A percentile compares a stretch with the other conserved stretches of the same genome.
Evolutionary conservation across 1,284 basidiomycete species (phyloP).

Genomic region (Inonotus hispidus): DNA sequence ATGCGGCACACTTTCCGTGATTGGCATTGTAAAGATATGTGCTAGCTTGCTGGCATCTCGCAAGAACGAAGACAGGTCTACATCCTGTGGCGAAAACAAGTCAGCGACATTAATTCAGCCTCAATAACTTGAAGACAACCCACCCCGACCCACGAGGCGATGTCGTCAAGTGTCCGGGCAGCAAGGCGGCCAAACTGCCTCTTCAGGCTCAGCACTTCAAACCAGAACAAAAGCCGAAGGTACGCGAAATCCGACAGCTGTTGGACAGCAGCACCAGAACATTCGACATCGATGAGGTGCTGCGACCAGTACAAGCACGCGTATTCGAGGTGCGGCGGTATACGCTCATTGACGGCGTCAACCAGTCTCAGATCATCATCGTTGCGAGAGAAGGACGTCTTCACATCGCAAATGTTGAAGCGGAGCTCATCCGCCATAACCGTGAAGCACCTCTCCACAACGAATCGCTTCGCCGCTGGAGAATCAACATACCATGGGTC

Average conservation of each 20-base stretch:
- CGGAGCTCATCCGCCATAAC: background rate
- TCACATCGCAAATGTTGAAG: conserved; percentile 10
- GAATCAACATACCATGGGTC: background rate
- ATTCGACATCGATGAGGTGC: conserved; percentile 1
- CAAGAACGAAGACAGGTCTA: background rate
- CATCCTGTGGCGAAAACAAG: background rate
- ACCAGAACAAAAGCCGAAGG: conserved; percentile 25
- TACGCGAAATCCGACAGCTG: conserved; percentile 18
- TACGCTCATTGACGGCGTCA: background rate
- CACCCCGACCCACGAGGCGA: background rate
- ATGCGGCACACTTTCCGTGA: background rate
- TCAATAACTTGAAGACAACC: background rate
- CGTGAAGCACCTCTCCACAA: background rate
- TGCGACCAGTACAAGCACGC: conserved; percentile 6
- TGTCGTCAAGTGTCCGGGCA: background rate
- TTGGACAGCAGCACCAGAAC: background rate
- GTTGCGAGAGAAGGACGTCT: background rate
- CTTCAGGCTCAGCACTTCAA: conserved; percentile 27
- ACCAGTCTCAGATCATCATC: background rate
- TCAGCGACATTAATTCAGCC: background rate
- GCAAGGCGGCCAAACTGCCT: conserved; percentile 7
- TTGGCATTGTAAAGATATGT: background rate
- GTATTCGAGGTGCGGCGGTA: conserved; percentile 1
- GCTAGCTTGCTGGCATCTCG: conserved; percentile 18
- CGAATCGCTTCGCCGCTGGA: background rate